Conservation (phyloP, 1,284 basidiomycete genomes). For the Apiotrichum akiyoshidainum region DNA sequence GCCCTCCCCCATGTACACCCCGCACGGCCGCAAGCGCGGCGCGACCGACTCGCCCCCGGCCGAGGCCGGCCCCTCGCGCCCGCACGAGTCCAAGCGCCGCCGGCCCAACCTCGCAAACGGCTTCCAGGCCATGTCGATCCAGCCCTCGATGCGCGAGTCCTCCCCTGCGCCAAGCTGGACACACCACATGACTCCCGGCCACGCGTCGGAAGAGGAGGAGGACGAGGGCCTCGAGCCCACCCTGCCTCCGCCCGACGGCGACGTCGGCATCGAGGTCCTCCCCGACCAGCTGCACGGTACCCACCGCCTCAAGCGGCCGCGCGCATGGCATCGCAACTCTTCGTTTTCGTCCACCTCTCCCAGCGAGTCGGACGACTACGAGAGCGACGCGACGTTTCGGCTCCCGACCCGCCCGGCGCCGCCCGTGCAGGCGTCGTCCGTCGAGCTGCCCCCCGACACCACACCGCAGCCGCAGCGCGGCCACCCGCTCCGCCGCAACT, state of each 20-base stretch:
- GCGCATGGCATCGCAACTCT: conserved; percentile 10
- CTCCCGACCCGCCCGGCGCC: conserved; percentile 14
- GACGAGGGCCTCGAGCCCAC: conserved; percentile 14
- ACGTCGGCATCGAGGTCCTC: conserved; percentile 25
- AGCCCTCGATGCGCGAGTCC: neutral
- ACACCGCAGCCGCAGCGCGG: neutral
- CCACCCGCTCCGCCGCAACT: neutral
- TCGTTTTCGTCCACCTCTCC: conserved; percentile 28
- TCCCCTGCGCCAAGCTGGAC: no score
- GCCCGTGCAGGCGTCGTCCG: conserved; percentile 27
- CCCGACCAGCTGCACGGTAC: conserved; percentile 19
- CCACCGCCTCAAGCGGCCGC: conserved; percentile 2
- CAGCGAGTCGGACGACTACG: conserved; percentile 25
- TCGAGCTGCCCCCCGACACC: conserved; percentile 27
- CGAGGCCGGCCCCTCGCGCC: neutral
- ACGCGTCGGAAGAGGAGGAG: conserved; percentile 8
- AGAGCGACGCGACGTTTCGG: conserved; percentile 32
- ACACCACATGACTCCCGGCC: conserved; percentile 1
- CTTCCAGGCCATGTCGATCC: conserved; percentile 35
- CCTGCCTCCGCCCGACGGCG: conserved; percentile 13
- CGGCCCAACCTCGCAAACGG: conserved; percentile 42
- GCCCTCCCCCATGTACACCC: no score
- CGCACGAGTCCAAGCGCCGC: conserved; percentile 27
- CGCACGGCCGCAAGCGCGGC: conserved; percentile 10
- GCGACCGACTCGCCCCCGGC: conserved; percentile 2